Evolutionary conservation across 1,284 basidiomycete genomes (phyloP), one percentile per base, ranked within the genome.

Genomic region (Fistulinella cinereoalba): DNA sequence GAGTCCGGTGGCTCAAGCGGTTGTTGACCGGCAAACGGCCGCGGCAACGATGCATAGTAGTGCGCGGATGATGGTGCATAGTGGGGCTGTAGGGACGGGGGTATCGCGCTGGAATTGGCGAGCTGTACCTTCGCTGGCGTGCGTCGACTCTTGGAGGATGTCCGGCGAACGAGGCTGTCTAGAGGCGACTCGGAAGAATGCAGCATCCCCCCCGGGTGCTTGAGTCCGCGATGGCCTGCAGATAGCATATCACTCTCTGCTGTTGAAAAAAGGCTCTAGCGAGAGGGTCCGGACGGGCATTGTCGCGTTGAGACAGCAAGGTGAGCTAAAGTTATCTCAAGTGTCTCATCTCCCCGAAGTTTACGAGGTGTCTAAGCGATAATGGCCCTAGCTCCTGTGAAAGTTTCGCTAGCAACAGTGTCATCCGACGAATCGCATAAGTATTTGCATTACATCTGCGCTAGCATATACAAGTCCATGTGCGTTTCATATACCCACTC

Each of bases 1-100:
- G 79, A 85, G 13, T 69, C 64, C 1, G 75, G 79, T 27, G n/a
- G n/a, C n/a, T n/a, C n/a, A n/a, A 57, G 27, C 38, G 6, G 39
- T n/a, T 39, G 49, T 13, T n/a, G 9, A 22, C 28, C 36, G 27
- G 40, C 28, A 38, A 37, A 39, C 16, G 38, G 49, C 37, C 53
- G 49, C 10, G 53, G 47, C 10, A 51, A 45, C 37, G 53, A 47
- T 22, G 29, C 32, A 25, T 38, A 15, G 15, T n/a, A 7, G 28
- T 39, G 23, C 15, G 47, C 32, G 18, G 47, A 32, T 9, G 33
- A 13, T 19, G 33, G 23, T 21, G 37, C 32, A 25, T 38, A 8
- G 37, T 25, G 48, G 44, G 56, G 48, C 31, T 39, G 55, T 29
- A 52, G 43, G 38, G 54, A 41, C 10, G 44, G 36, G 27, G 49